A percentile compares a stretch with the other conserved stretches of the same genome.
Conservation (phyloP, 2,329 filamentous ascomycete species). For the Venturia carpophila region DNA sequence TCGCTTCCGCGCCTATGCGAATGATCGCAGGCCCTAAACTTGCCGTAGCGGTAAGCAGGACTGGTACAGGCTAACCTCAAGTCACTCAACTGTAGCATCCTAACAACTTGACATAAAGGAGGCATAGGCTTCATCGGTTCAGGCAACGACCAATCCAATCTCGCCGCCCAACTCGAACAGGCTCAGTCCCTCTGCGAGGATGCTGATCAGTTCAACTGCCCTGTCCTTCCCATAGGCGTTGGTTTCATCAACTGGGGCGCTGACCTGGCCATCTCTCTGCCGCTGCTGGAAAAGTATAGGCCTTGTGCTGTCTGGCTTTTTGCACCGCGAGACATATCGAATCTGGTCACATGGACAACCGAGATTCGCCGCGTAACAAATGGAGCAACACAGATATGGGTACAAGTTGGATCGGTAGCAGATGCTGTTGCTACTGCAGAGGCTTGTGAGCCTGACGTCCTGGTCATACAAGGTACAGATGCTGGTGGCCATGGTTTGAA, state of each 20-base stretch:
- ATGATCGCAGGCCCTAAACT: constrained; percentile 50
- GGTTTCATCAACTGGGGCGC: constrained; percentile 54
- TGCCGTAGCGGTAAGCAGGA: constrained; percentile 51
- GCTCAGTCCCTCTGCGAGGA: constrained; percentile 22
- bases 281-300: constrained; percentile 44
- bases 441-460: constrained; percentile 46
- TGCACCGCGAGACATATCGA: constrained; percentile 43
- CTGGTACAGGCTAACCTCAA: constrained; percentile 31
- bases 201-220: constrained; percentile 17
- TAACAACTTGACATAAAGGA: constrained; percentile 25
- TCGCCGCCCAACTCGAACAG: constrained; percentile 27
- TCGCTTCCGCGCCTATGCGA: constrained; percentile 62
- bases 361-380: constrained; percentile 29
- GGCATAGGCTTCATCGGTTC: constrained; percentile 42
- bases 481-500: constrained; percentile 57
- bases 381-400: constrained; percentile 43
- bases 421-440: constrained; percentile 44
- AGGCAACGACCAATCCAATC: constrained; percentile 34
- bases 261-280: constrained; percentile 39
- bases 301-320: constrained; percentile 62
- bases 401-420: constrained; percentile 54
- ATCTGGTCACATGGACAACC: constrained; percentile 29
- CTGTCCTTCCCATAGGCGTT: constrained; percentile 46
- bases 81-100: background rate
- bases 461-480: constrained; percentile 57